phyloP scores from a whole-genome alignment of 139 green algal genomes.

The Astrephomene gubernaculifera region DNA sequence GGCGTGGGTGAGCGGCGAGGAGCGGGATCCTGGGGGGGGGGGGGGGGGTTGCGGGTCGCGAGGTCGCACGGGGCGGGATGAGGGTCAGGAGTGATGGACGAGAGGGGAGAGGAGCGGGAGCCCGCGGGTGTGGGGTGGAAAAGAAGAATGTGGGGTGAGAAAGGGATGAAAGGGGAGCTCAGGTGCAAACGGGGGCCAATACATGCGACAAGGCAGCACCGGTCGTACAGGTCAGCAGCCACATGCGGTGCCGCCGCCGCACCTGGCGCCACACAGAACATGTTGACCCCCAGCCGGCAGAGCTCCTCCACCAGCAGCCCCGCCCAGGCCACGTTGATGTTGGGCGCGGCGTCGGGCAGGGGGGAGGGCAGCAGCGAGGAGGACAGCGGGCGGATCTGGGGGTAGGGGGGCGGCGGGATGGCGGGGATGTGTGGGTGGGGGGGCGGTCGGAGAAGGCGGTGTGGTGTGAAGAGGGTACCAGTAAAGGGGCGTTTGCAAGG shows the following conservation, averaged over 20 bases:
- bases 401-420: not conserved
- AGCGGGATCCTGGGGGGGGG: slow-evolving; percentile 80
- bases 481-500: not conserved
- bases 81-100: not conserved
- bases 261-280: slow-evolving; percentile 95
- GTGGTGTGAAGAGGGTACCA: not conserved
- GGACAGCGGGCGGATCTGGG: slow-evolving; percentile 46
- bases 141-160: too few relatives aligned
- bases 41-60: not conserved
- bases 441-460: too few relatives aligned
- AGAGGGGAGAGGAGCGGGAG: not conserved
- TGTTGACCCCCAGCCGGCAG: slow-evolving; percentile 80
- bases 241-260: too few relatives aligned
- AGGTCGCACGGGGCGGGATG: not conserved
- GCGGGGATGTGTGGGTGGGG: not conserved
- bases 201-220: not conserved
- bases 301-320: slow-evolving; percentile 91
- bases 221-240: not conserved
- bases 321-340: slow-evolving; percentile 83
- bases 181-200: too few relatives aligned
- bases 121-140: not conserved
- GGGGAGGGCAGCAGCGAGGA: slow-evolving; percentile 48
- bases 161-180: too few relatives aligned
- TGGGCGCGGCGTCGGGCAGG: slow-evolving; percentile 59
- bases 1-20: slow-evolving; percentile 91